Conservation (phyloP, 2,329 filamentous ascomycete genomes). For the Neurospora sp. region DNA sequence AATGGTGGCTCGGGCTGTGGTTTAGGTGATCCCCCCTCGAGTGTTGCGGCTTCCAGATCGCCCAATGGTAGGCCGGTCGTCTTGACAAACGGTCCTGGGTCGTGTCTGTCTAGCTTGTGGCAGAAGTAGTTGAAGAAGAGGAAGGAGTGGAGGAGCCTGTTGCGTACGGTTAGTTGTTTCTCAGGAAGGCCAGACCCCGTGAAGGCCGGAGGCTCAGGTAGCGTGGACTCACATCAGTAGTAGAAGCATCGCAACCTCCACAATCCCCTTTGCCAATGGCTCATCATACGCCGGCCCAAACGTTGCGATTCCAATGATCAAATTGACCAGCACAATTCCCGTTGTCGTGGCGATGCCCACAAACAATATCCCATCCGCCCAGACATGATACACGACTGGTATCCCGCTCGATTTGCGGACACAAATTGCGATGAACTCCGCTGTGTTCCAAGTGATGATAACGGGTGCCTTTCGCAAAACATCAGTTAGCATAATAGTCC, state of each 20-base stretch:
- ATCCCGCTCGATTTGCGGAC: slow-evolving; percentile 7
- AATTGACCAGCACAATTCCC: slow-evolving; percentile 8
- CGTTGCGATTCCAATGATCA: slow-evolving; percentile 9
- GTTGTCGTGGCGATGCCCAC: slow-evolving; percentile 2
- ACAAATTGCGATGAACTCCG: slow-evolving; percentile 8
- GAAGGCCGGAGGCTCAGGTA: neutral
- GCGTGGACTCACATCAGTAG: slow-evolving; percentile 10
- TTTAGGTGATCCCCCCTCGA: neutral
- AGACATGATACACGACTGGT: slow-evolving; percentile 7
- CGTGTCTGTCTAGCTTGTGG: slow-evolving; percentile 5
- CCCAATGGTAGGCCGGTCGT: neutral
- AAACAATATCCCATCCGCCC: slow-evolving; percentile 8
- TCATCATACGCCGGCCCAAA: neutral
- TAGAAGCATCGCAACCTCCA: slow-evolving; percentile 7
- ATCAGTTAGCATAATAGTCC: neutral
- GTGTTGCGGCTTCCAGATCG: neutral
- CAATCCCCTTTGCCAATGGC: slow-evolving; percentile 5
- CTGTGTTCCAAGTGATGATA: slow-evolving; percentile 8
- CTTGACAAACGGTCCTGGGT: neutral
- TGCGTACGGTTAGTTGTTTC: neutral
- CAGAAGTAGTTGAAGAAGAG: slow-evolving; percentile 13
- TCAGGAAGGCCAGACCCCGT: neutral
- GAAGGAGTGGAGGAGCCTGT: slow-evolving; percentile 14
- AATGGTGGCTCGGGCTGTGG: neutral
- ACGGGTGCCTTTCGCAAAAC: slow-evolving; percentile 6